Base-by-base conservation (phyloP, 2,329 filamentous ascomycete species). In the Trichoderma sp. region DNA sequence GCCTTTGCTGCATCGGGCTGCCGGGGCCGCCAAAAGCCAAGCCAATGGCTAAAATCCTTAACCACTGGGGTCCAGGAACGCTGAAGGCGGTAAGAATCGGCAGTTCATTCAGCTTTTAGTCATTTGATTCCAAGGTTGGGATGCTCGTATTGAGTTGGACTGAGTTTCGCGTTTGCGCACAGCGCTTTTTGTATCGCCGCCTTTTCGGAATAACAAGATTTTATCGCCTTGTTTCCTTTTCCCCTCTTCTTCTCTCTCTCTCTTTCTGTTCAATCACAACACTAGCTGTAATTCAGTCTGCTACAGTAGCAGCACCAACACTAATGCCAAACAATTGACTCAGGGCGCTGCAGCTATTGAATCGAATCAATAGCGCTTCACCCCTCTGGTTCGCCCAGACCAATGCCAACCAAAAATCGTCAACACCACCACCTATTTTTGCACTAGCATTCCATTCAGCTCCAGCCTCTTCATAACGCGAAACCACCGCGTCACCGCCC, bases 1-100 rank as follows among this genome's bases (percentile, higher is more conserved):
- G 52, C 30, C 63, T 21, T 66, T 66, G 24, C 63, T 66, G 51
- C 52, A 66, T 58, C 63, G 37, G 63, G 63, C 39, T 54, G 46
- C 63, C 26, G 51, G 61, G 46, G n/a, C 46, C 49, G 21, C 26
- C 24, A 24, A 39, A 58, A 66, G 63, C 63, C 65, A 56, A 67
- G 65, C 54, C 55, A 67, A 59, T 43, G 65, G 65, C 46, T 67
- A 58, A 58, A 56, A 34, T 26, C 39, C 39, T 43, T 34, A 34
- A 43, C 16, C 16, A 18, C 18, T 43, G 16, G 39, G 30, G 46
- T 52, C 46, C n/a, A n/a, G 18, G 4, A n/a, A 13, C 10, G n/a
- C 11, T 49, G 8, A 13, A 21, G 61, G 61, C 61, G 61, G 61
- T 65, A 46, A 65, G n/a, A 13, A 34, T 26, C 51, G 61, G 61